Conservation (phyloP, 2,329 filamentous ascomycete genomes). For the Fusarium oxysporum region DNA sequence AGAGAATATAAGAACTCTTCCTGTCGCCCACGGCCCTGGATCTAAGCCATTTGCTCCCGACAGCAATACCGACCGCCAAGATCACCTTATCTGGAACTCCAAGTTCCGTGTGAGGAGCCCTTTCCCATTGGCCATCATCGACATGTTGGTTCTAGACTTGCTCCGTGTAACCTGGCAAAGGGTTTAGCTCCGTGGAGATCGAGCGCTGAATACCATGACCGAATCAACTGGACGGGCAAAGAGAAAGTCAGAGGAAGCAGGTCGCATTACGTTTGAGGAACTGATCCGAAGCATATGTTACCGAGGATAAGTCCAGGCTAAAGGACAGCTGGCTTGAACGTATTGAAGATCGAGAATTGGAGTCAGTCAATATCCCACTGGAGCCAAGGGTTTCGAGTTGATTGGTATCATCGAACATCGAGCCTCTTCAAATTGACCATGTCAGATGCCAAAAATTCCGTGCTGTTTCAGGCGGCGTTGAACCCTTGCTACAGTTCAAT, state of each 20-base stretch:
- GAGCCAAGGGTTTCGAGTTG: background rate
- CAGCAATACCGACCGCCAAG: background rate
- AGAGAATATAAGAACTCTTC: background rate
- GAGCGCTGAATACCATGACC: background rate
- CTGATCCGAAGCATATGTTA: background rate
- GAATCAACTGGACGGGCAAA: conserved; percentile 19
- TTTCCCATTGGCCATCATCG: conserved; percentile 10
- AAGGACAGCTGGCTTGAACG: background rate
- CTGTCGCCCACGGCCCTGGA: background rate
- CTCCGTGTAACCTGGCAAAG: conserved; percentile 10
- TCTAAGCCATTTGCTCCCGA: background rate
- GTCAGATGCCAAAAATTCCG: background rate
- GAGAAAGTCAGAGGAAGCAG: conserved; percentile 3
- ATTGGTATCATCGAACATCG: background rate
- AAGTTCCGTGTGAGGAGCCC: conserved; percentile 10
- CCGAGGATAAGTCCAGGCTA: conserved; percentile 10
- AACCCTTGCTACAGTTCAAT: background rate
- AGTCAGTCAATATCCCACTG: background rate
- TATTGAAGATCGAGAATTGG: background rate
- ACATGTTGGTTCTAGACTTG: background rate
- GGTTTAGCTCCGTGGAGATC: conserved; percentile 31
- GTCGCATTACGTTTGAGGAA: conserved; percentile 27
- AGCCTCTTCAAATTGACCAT: background rate
- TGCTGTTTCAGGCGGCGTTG: background rate
- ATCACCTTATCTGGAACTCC: conserved; percentile 9